Evolutionary conservation across 371 early-diverging fungal species (phyloP), one percentile per base, ranked within the genome.

Genomic region (Mortierella sp.): DNA sequence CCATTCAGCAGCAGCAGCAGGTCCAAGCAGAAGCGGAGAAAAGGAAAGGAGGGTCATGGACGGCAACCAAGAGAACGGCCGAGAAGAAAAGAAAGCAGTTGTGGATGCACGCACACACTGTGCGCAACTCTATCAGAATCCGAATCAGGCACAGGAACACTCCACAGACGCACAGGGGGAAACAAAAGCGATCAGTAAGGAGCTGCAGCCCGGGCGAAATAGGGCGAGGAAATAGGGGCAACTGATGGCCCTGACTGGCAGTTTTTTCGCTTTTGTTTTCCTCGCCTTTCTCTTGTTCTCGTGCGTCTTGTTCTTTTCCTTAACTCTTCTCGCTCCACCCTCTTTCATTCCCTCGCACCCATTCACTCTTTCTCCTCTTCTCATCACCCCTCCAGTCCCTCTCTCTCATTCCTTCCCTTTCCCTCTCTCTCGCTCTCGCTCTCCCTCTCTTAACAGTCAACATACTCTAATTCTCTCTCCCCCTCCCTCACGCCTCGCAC

Each of bases 281-380:
- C 64, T 74, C 51, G 24, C 16, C 43, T 67, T 44, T 43, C 21
- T 43, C 31, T 26, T 24, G 0, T 19, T 31, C 43, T 44, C 43
- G n/a, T n/a, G n/a, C n/a, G n/a, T 48, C 61, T 59, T 51, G 69
- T 53, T 51, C 46, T 24, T 10, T 21, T 11, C n/a, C 37, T 16
- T 75, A 34, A 67, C 64, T 31, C 28, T 59, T 26, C 43, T 51
- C 14, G 16, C 19, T 43, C 5, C 19, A 37, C 51, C 40, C 51
- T 37, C 72, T 13, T 75, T 71, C 37, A 50, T n/a, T 46, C 48
- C 53, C 55, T 31, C 40, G 43, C 50, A 51, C 61, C 24, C 72
- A 26, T 75, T 71, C 37, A 50, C 28, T 48, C 50, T 73, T 48
- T 37, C 40, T 46, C 13, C 51, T 16, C 71, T 43, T 26, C 26